Conservation (phyloP, 345 rosid species). For the Citrus unshiu region DNA sequence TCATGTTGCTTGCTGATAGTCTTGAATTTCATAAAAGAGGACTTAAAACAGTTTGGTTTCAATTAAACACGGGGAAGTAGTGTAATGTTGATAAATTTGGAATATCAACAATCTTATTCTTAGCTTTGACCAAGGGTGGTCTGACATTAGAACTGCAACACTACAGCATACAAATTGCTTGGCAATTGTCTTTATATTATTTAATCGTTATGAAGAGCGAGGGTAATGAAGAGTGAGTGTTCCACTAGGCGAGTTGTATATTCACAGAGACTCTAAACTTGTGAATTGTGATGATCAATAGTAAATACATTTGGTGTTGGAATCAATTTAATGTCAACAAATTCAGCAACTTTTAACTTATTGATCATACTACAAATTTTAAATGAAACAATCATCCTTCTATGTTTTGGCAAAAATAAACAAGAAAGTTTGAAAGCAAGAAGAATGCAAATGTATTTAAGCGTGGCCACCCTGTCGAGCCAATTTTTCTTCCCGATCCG, state of each 20-base stretch:
- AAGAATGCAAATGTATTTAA: background rate
- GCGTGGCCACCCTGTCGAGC: conserved; percentile 2
- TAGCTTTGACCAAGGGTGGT: background rate
- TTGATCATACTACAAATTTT: background rate
- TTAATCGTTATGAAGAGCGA: background rate
- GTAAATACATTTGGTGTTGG: background rate
- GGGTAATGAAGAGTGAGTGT: background rate
- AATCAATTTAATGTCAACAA: background rate
- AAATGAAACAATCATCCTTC: background rate
- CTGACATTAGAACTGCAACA: background rate
- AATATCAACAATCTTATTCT: background rate
- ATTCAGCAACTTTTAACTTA: background rate
- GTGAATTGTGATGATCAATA: background rate
- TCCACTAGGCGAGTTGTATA: background rate
- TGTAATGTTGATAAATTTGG: background rate
- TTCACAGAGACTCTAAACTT: background rate
- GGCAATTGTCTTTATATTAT: background rate
- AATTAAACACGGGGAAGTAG: too few species aligned
- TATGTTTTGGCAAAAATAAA: background rate
- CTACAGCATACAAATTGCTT: background rate
- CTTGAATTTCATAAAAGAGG: background rate
- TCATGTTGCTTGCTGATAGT: background rate
- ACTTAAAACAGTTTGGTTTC: background rate
- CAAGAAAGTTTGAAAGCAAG: background rate
- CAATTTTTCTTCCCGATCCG: conserved; percentile 31